Evolutionary conservation across 139 green algal genomes (phyloP).

Genomic region (Zygnema cylindricum): DNA sequence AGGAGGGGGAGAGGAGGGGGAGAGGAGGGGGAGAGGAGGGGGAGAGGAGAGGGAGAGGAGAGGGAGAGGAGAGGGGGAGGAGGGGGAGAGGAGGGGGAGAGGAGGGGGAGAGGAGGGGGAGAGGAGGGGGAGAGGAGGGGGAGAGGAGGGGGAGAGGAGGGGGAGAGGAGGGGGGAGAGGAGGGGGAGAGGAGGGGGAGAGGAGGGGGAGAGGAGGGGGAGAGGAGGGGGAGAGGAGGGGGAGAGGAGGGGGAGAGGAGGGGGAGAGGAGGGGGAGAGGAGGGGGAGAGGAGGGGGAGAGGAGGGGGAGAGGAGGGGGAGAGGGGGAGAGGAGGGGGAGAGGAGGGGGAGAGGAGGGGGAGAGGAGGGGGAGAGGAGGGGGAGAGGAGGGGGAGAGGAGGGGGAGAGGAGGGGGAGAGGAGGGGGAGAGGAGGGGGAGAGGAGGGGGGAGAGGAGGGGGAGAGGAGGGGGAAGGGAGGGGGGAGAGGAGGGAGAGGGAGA

Average conservation of each 20-base stretch:
- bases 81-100: background rate
- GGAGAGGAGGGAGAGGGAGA: background rate
- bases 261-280: too few relatives aligned
- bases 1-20: background rate
- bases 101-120: background rate
- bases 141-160: background rate
- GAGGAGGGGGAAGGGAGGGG: background rate
- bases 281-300: too few relatives aligned
- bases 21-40: background rate
- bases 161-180: too few relatives aligned
- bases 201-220: too few relatives aligned
- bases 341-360: slow-evolving; percentile 73
- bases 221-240: too few relatives aligned
- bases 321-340: background rate
- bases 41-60: background rate
- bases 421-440: background rate
- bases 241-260: too few relatives aligned
- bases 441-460: background rate
- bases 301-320: background rate
- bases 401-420: background rate
- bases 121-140: too few relatives aligned
- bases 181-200: too few relatives aligned
- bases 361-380: slow-evolving; percentile 70
- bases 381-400: background rate
- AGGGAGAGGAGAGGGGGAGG: background rate